Percentiles rank a stretch among this genome's conserved stretches.
Conservation (phyloP, 2,329 filamentous ascomycete species). For the Apiospora aurea region DNA sequence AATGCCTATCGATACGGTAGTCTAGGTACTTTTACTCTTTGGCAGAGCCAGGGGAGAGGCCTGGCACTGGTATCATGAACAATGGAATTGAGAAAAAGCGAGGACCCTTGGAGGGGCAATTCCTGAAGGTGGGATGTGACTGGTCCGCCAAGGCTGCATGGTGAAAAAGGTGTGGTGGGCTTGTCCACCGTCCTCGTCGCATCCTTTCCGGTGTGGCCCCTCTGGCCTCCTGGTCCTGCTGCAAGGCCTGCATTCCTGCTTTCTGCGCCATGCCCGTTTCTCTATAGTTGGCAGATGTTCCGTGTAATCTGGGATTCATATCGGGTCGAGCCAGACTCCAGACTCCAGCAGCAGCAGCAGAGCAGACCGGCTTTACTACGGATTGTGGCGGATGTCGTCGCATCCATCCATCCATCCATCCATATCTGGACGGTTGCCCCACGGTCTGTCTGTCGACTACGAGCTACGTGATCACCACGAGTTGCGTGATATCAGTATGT, state of each 20-base stretch:
- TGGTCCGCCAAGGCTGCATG: conserved; percentile 17
- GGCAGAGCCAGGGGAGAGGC: not conserved
- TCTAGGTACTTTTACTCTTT: not conserved
- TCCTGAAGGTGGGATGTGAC: conserved; percentile 13
- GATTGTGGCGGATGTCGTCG: conserved; percentile 20
- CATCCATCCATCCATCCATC: conserved; percentile 19
- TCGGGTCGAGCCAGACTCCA: conserved; percentile 11
- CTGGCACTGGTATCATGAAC: not conserved
- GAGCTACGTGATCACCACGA: conserved; percentile 2
- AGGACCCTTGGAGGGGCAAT: conserved; percentile 21
- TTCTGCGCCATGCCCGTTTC: conserved; percentile 22
- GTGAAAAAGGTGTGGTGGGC: conserved; percentile 19
- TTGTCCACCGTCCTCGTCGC: conserved; percentile 22
- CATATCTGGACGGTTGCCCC: conserved; percentile 6
- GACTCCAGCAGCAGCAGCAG: not conserved
- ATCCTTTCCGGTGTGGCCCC: conserved; percentile 22
- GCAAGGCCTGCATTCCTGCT: not conserved
- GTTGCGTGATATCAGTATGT: conserved; percentile 21
- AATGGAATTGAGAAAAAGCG: conserved; percentile 15
- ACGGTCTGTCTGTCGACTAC: not conserved
- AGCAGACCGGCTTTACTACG: conserved; percentile 23
- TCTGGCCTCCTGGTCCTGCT: not conserved
- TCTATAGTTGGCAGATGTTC: conserved; percentile 22
- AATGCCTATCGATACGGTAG: not conserved
- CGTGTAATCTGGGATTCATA: conserved; percentile 22